phyloP scores from a whole-genome alignment of 176 grass and related monocot genomes.

The Poa pratensis region DNA sequence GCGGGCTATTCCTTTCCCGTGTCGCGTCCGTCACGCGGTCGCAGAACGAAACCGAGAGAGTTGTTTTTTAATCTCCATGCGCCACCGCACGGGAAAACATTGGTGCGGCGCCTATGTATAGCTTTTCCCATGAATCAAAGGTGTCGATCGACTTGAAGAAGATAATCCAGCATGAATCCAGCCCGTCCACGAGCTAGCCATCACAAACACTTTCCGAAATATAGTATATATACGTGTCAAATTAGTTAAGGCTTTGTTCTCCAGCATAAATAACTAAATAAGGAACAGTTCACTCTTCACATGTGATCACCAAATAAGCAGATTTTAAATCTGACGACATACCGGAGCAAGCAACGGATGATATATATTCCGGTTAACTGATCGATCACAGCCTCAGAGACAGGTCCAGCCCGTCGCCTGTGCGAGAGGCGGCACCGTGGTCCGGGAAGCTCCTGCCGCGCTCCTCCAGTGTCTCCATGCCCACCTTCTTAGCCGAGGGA shows the following conservation, averaged over 20 bases:
- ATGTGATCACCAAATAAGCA: not conserved
- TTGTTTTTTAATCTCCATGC: too few relatives aligned
- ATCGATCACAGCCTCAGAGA: constrained; percentile 59
- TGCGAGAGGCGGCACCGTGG: not conserved
- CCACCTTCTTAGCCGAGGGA: constrained; percentile 17
- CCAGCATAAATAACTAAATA: not conserved
- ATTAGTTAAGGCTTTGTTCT: not conserved
- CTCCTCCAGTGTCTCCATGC: not conserved
- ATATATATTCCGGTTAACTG: not conserved
- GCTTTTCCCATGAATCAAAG: too few relatives aligned
- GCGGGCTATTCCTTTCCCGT: too few relatives aligned
- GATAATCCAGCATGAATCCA: too few relatives aligned
- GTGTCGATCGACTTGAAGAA: not conserved
- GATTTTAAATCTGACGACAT: not conserved
- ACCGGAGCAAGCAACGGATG: not conserved
- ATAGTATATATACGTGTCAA: not conserved
- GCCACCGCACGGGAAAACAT: too few relatives aligned
- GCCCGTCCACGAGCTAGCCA: too few relatives aligned
- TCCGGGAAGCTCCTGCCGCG: constrained; percentile 2
- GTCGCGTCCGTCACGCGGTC: too few relatives aligned
- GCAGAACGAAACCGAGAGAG: too few relatives aligned
- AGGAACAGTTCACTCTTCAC: not conserved
- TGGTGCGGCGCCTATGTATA: too few relatives aligned
- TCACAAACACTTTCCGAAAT: too few relatives aligned
- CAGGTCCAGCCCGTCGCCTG: constrained; percentile 48